Percentiles rank a stretch among this genome's conserved stretches.
These are phyloP conservation scores for Kockiozyma suomiensis DNA, from an alignment of 805 yeast genomes.

Conservation along the genomic window DNA sequence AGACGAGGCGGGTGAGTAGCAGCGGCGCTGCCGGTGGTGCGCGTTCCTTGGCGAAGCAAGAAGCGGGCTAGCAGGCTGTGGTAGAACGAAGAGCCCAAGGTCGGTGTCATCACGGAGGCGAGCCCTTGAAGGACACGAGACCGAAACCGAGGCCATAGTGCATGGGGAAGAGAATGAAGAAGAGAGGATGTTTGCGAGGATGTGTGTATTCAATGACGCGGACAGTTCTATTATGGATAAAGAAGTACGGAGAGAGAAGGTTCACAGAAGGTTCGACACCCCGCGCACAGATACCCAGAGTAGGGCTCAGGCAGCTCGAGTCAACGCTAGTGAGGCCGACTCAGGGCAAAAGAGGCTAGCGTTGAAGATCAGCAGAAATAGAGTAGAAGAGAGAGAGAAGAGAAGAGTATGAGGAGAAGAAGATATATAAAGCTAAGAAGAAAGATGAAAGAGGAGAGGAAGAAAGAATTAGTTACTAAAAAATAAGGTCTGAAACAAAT, in stretches of 20 bases:
- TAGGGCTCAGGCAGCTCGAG: too few relatives aligned
- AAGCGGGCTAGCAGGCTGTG: constrained; percentile 1
- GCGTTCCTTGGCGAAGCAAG: constrained; percentile 4
- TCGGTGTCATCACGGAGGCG: constrained; percentile 9
- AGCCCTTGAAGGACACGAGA: constrained; percentile 7
- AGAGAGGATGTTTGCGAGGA: background rate
- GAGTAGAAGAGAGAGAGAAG: background rate
- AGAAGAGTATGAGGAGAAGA: background rate
- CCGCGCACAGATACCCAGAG: background rate
- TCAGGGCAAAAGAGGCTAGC: too few relatives aligned
- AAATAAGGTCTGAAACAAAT: too few relatives aligned
- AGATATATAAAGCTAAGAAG: too few relatives aligned
- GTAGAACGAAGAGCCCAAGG: background rate
- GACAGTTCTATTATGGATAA: too few relatives aligned
- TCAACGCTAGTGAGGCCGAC: too few relatives aligned
- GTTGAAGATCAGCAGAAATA: too few relatives aligned
- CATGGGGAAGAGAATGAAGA: constrained; percentile 3
- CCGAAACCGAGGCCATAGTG: constrained; percentile 15
- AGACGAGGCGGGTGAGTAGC: constrained; percentile 14
- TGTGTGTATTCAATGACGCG: background rate
- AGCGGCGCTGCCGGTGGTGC: constrained; percentile 1
- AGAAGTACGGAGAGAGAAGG: too few relatives aligned
- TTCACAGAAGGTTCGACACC: too few relatives aligned
- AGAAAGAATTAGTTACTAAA: too few relatives aligned
- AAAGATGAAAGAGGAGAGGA: too few relatives aligned